A percentile compares a stretch with the other conserved stretches of the same genome.
These are phyloP conservation scores for Aspergillus calidoustus DNA, from an alignment of 2,329 filamentous ascomycete species.

Conservation along the genomic window DNA sequence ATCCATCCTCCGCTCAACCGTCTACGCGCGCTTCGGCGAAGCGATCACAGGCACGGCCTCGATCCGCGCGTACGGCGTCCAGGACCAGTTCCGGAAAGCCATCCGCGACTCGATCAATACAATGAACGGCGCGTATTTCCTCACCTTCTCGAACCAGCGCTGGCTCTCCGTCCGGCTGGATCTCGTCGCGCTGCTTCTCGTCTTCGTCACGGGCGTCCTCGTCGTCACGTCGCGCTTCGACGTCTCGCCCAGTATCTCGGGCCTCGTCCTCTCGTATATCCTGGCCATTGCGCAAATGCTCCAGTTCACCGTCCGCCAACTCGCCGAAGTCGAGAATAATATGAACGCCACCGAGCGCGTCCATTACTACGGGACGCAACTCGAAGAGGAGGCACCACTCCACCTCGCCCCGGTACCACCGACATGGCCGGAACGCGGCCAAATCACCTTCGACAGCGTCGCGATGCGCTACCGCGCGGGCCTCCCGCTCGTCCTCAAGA, in stretches of 20 bases:
- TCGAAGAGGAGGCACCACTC: constrained; percentile 87
- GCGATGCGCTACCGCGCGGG: constrained; percentile 77
- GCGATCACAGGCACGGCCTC: constrained; percentile 76
- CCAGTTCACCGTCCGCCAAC: constrained; percentile 90
- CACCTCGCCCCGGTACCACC: constrained; percentile 72
- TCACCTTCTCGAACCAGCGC: constrained; percentile 93
- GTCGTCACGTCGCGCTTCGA: constrained; percentile 90
- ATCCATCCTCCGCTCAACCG: constrained; percentile 79
- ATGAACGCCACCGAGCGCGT: constrained; percentile 97
- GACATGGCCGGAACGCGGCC: constrained; percentile 84
- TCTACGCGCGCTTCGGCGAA: constrained; percentile 92
- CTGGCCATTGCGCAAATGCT: constrained; percentile 93
- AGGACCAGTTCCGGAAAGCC: constrained; percentile 72
- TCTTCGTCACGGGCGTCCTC: constrained; percentile 86
- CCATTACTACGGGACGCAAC: constrained; percentile 82
- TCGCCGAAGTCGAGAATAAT: constrained; percentile 95
- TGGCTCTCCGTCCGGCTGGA: constrained; percentile 90
- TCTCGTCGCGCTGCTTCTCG: constrained; percentile 78
- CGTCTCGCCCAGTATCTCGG: constrained; percentile 81
- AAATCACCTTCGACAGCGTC: constrained; percentile 75
- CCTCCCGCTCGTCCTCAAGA: constrained; percentile 73
- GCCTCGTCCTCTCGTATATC: constrained; percentile 91
- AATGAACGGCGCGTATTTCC: constrained; percentile 92
- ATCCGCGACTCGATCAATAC: constrained; percentile 78
- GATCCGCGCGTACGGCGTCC: constrained; percentile 86